These are phyloP conservation scores for Saccharomycopsis sp. DNA, from an alignment of 805 yeast species.

Conservation along the genomic window DNA sequence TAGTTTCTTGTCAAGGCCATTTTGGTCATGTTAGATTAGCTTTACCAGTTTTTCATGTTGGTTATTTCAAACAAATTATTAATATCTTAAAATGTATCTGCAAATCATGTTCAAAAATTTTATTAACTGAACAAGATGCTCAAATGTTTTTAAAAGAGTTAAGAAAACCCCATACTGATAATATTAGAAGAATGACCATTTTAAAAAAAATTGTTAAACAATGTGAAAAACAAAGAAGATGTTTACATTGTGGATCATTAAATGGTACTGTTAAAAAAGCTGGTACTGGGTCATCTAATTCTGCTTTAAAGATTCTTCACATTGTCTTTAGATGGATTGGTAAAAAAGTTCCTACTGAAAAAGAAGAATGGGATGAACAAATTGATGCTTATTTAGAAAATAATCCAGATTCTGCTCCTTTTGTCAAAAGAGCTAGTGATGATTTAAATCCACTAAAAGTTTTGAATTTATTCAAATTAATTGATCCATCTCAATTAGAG, in stretches of 20 bases:
- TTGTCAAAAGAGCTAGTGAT: constrained; percentile 78
- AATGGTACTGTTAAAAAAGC: constrained; percentile 98
- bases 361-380: constrained; percentile 77
- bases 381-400: constrained; percentile 63
- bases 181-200: constrained; percentile 82
- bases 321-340: constrained; percentile 95
- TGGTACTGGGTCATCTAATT: constrained; percentile 83
- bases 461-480: constrained; percentile 75
- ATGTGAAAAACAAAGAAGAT: constrained; percentile 90
- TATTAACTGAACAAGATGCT: constrained; percentile 64
- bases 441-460: constrained; percentile 92
- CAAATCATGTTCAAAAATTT: constrained; percentile 72
- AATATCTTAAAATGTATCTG: constrained; percentile 85
- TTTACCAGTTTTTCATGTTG: constrained; percentile 94
- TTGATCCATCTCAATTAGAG: constrained; percentile 83
- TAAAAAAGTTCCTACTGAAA: constrained; percentile 78
- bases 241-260: constrained; percentile 74
- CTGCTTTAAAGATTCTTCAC: constrained; percentile 89
- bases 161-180: constrained; percentile 81
- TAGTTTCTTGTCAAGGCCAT: constrained; percentile 97
- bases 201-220: constrained; percentile 78
- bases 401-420: constrained; percentile 83
- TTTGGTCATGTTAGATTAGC: constrained; percentile 93
- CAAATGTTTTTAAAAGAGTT: constrained; percentile 65
- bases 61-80: constrained; percentile 87